Evolutionary conservation across 805 yeast genomes (phyloP), one percentile per base, ranked within the genome.

Genomic region (Wickerhamiella alocasiicola): DNA sequence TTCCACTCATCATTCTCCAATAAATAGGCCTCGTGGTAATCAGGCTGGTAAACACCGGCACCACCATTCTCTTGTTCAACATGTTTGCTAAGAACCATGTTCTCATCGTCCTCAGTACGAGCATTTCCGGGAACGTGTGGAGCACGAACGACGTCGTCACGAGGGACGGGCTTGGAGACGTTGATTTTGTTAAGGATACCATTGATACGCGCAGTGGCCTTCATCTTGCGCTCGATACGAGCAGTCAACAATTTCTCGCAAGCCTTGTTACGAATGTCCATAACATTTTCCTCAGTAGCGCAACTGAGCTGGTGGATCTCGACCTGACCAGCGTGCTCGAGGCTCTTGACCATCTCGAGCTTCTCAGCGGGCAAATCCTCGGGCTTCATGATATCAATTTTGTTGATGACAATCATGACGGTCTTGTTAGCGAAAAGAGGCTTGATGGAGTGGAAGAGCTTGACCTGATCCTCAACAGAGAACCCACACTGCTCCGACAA

Each of bases 401-500:
- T 91, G 72, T 91, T 91, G 65, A 91, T 74, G 49, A 91, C 96
- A 52, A 91, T 88, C 72, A 91, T 70, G 40, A 91, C 98, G 6
- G 94, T 78, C 65, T 91, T 91, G 70, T 91, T 91, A 51, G 96
- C 95, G 56, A 91, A 91, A 56, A 91, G 71, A 30, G 97, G 98
- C 66, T 91, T 91, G 66, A 91, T 88, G 32, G 94, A 81, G 63
- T 91, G 93, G 76, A 87, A 91, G 49, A 91, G 71, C 67, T 88
- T 84, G 51, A 91, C 97, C 69, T 91, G 99, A 42, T 87, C 95
- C 67, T 87, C 96, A 50, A 91, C 76, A 17, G 94, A 77, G 68
- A 88, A 91, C 37, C 99, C 99, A 75, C 99, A 91, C 72, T 88
- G 97, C 69, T 91, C 99, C 25, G 95, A 82, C 53, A 88, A 71